phyloP scores from a whole-genome alignment of 148 eudicot genomes.

The Camellia granthamiana region DNA sequence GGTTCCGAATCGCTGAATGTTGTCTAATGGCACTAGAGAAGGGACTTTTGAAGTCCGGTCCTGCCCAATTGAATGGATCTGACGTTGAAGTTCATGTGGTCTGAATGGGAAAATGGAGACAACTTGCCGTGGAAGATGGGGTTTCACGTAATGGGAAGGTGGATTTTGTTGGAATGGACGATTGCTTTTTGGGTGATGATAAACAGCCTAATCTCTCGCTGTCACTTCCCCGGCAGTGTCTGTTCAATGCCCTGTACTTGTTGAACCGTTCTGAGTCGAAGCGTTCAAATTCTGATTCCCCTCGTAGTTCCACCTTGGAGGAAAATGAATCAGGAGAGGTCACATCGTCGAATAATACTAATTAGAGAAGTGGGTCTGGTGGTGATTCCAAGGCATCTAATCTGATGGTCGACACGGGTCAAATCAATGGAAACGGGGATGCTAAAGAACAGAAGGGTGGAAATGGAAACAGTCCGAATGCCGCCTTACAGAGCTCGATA shows the following conservation, averaged over 20 bases:
- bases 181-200: conserved; percentile 28
- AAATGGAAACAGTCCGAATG: conserved; percentile 22
- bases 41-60: conserved; percentile 42
- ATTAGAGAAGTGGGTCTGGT: conserved; percentile 20
- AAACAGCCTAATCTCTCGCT: conserved; percentile 55
- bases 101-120: conserved; percentile 86
- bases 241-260: conserved; percentile 66
- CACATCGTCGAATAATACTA: conserved; percentile 24
- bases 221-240: conserved; percentile 60
- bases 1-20: conserved; percentile 88
- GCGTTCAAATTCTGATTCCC: conserved; percentile 26
- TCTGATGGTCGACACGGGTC: conserved; percentile 38
- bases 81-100: conserved; percentile 56
- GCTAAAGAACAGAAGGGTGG: conserved; percentile 55
- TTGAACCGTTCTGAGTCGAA: conserved; percentile 38
- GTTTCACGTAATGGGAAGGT: conserved; percentile 23
- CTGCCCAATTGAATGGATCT: conserved; percentile 27
- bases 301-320: conserved; percentile 25
- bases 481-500: conserved; percentile 35
- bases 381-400: conserved; percentile 46
- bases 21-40: conserved; percentile 69
- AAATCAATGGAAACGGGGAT: conserved; percentile 64
- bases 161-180: conserved; percentile 31
- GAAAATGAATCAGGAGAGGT: conserved; percentile 44
- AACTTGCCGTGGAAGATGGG: conserved; percentile 50